These are phyloP conservation scores for Fraxinus sp. DNA, from an alignment of 305 asterid genomes.

Conservation along the genomic window DNA sequence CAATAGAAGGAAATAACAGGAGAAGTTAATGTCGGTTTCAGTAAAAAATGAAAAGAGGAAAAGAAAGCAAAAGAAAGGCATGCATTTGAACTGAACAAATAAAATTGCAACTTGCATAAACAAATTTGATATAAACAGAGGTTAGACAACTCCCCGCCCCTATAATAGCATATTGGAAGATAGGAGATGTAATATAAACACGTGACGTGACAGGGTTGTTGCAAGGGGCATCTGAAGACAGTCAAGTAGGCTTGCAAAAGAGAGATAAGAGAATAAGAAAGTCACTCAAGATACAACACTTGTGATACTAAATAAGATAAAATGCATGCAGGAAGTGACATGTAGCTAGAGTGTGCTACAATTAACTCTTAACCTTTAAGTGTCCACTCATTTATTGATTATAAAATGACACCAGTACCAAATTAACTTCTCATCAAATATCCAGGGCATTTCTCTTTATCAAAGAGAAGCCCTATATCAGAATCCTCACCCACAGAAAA, in stretches of 20 bases:
- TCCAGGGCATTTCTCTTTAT: not conserved
- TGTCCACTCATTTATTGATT: not conserved
- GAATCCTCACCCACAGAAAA: not conserved
- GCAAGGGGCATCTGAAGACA: not conserved
- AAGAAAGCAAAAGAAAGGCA: constrained; percentile 16
- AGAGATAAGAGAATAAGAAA: not conserved
- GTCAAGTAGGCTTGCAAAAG: not conserved
- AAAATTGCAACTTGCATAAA: not conserved
- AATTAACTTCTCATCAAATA: not conserved
- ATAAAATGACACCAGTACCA: not conserved
- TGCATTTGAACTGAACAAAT: not conserved
- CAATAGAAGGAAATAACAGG: constrained; percentile 14
- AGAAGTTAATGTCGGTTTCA: not conserved
- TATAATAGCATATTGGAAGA: not conserved
- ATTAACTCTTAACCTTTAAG: not conserved
- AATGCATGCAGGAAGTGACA: not conserved
- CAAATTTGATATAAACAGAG: not conserved
- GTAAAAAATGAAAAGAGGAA: not conserved
- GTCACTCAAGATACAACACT: not conserved
- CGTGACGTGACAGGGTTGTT: not conserved
- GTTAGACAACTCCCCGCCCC: not conserved
- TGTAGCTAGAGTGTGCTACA: not conserved
- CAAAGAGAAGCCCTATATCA: not conserved
- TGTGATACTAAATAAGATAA: not conserved
- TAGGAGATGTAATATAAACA: not conserved